Evolutionary conservation across 805 yeast genomes (phyloP).

Genomic region (Kregervanrija fluxuum): DNA sequence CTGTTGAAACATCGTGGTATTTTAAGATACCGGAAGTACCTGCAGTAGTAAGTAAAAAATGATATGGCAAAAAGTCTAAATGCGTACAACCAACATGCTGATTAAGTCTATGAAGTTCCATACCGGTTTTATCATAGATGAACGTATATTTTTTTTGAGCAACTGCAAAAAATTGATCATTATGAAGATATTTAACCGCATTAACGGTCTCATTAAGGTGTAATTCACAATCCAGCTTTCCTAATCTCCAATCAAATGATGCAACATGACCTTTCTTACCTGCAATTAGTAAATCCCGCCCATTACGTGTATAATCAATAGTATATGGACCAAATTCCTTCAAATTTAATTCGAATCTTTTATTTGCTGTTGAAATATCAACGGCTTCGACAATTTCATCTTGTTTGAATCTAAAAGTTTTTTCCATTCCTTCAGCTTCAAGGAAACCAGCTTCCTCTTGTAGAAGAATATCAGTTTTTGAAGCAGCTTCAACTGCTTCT

Average conservation of each 20-base stretch:
- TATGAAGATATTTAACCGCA: slow-evolving; percentile 85
- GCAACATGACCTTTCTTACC: slow-evolving; percentile 96
- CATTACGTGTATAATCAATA: slow-evolving; percentile 78
- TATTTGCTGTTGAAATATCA: slow-evolving; percentile 67
- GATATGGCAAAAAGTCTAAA: slow-evolving; percentile 88
- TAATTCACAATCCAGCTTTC: slow-evolving; percentile 72
- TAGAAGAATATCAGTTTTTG: slow-evolving; percentile 75
- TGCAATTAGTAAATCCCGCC: slow-evolving; percentile 75
- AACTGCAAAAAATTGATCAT: slow-evolving; percentile 89
- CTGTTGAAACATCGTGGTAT: slow-evolving; percentile 95
- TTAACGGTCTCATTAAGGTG: slow-evolving; percentile 83
- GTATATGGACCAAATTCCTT: slow-evolving; percentile 82
- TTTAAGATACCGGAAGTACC: slow-evolving; percentile 85
- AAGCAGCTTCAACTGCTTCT: slow-evolving; percentile 77
- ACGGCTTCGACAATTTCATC: slow-evolving; percentile 69
- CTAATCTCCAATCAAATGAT: slow-evolving; percentile 91
- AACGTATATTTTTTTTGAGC: slow-evolving; percentile 95
- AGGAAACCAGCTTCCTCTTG: slow-evolving; percentile 81
- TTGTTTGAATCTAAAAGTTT: slow-evolving; percentile 79
- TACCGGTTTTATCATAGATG: slow-evolving; percentile 85
- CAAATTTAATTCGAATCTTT: slow-evolving; percentile 66
- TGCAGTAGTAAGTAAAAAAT: slow-evolving; percentile 77
- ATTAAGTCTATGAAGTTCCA: slow-evolving; percentile 84
- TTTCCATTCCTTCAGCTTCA: slow-evolving; percentile 95
- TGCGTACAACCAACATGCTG: slow-evolving; percentile 82